Evolutionary conservation across 2,329 filamentous ascomycete genomes (phyloP), one percentile per base, ranked within the genome.

Genomic region (Cladophialophora psammophila): DNA sequence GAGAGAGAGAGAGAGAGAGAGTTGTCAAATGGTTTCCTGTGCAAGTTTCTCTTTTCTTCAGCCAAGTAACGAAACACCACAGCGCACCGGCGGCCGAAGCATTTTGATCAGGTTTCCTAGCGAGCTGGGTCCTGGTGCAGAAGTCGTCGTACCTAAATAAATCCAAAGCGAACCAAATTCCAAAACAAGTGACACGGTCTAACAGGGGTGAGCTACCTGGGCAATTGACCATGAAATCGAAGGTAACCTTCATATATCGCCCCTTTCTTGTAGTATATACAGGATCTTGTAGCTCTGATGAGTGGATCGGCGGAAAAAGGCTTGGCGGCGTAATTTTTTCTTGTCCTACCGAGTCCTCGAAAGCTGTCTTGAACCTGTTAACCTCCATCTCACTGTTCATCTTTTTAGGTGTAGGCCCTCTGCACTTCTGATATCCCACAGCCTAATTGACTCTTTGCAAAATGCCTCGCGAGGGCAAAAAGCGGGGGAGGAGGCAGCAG

Each of bases 401-500:
- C 10, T 2, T 18, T 20, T 12, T 6, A 50, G 26, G 7, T 26
- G n/a, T 26, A 2, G 18, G 18, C 9, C 45, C 12, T n/a, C 12
- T 3, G 18, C 9, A 26, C 18, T 20, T 3, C 8, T 12, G 1
- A 5, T 5, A 3, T n/a, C 26, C 18, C 6, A 26, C 8, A 12
- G 26, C 45, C 45, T 26, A 20, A 2, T 26, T 26, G 1, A 12
- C 2, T 26, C 45, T 10, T 26, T 40, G 15, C 59, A 36, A 35
- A 26, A 83, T 83, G 81, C 81, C 81, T 69, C 80, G 80, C 53
- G 80, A 81, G 70, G 78, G 81, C 71, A 79, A 82, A 65, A 83
- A 82, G 67, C 77, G 81, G 76, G 81, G 81, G 60, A 78, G 81
- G 42, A 76, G 80, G 31, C 80, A 80, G 40, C 78, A 80, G 26